Evolutionary conservation across 1,284 basidiomycete genomes (phyloP), one percentile per base, ranked within the genome.

Genomic region (Xerocomus amazonicus): DNA sequence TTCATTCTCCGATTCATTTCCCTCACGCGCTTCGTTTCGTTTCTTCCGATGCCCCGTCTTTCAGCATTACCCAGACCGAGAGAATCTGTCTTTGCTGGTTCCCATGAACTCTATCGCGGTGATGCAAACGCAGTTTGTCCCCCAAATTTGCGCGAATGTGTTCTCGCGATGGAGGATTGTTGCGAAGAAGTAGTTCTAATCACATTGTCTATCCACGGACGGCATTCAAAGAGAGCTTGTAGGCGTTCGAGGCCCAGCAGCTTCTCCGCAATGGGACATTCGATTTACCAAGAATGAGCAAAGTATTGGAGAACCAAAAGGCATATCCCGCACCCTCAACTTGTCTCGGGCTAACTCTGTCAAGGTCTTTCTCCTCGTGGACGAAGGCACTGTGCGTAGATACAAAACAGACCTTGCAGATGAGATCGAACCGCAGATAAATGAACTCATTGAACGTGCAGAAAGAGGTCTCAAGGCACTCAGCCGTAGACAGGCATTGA

Each of bases 371-470:
- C 67, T 85, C 8, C 76, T 90, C 19, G 73, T 87, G 3, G 80
- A 84, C 53, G 87, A 89, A 63, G 74, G 71, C 12, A 87, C 81
- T 0, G 77, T 89, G 19, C 75, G 76, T 47, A 75, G 71, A 66
- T 88, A 89, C 69, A 86, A 88, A 57, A 69, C 81, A 2, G 83
- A 84, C 49, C 72, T 90, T 17, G 79, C 78, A 2, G 85, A 87
- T 47, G 87, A 89, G 64, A 79, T 90, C 10, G 87, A 90, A 54
- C 87, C 87, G n/a, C 79, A 84, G 29, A 82, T 90, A 26, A 79
- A 74, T 43, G 86, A 88, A 55, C 76, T 90, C 17, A 75, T 88
- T 23, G 75, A 80, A 48, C 77, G 79, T n/a, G 81, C 86, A 2
- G 81, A 87, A 60, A 80, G 79, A 58, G 86, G 85, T 1, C 66